Base-by-base conservation (phyloP, 176 grass and related monocot species). In the Miscanthus lutarioriparius region DNA sequence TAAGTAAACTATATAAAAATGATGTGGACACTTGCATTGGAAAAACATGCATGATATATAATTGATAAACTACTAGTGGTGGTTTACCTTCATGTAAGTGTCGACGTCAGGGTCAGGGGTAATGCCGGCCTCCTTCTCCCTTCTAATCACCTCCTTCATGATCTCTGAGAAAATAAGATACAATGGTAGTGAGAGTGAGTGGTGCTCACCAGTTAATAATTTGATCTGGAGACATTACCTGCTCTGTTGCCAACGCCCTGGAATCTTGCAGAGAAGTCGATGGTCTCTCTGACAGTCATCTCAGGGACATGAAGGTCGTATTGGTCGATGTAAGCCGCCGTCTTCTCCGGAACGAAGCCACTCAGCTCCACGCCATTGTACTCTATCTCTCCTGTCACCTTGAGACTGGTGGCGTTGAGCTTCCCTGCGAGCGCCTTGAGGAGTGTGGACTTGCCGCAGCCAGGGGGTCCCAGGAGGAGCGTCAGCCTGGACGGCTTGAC, bases 371-470 rank as follows among this genome's bases (percentile, higher is more conserved):
- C 67, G 4, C 93, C 93, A 51, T 95, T 95, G 40, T 92, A 95
- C 26, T 87, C 64, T 9, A 95, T 82, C 62, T 83, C 80, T 43
- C 93, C 90, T 8, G 54, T 79, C 13, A 89, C 77, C 92, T 92
- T 92, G 33, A 94, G 87, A 75, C 75, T 2, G 2, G 19, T 94
- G 81, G 72, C 80, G 48, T 78, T 82, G 73, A 92, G 84, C 84
- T 89, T 97, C 70, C 95, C 95, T 0, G 86, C 81, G 25, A 97
- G 88, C 39, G 90, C 92, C 69, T 72, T 85, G 70, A 97, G 74
- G 68, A 94, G 90, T 9, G 92, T 94, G 2, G 95, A 84, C 80
- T 97, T 97, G n/a, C 95, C 95, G 81, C 90, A 86, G 76, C 90
- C 88, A 23, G 92, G 95, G 36, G 92, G 90, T 17, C 92, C 92